Conservation (phyloP, 768 basidiomycete genomes). For the Mycena amicta region DNA sequence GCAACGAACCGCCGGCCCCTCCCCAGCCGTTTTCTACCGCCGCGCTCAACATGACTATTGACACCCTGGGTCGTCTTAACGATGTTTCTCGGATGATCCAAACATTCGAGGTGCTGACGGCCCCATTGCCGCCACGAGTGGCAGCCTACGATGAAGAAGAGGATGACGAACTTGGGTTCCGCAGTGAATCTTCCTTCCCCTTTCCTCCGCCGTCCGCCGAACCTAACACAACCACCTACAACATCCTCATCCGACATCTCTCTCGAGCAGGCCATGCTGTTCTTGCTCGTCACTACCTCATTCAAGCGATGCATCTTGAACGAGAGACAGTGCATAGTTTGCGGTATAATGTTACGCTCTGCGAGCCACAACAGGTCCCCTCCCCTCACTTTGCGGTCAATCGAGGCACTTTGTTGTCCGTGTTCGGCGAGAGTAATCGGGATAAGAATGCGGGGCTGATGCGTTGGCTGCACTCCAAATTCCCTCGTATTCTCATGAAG, state of each 20-base stretch:
- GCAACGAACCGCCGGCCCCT: conserved; percentile 18
- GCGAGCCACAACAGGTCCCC: conserved; percentile 30
- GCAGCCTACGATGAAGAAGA: conserved; percentile 64
- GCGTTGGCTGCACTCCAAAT: conserved; percentile 57
- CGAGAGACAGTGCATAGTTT: conserved; percentile 34
- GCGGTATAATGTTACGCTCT: conserved; percentile 34
- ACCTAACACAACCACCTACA: conserved; percentile 72
- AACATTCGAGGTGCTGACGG: conserved; percentile 78
- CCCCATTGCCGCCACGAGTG: conserved; percentile 59
- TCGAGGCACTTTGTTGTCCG: conserved; percentile 56
- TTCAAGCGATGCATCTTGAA: conserved; percentile 54
- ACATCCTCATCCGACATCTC: conserved; percentile 61
- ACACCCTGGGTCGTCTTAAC: conserved; percentile 63
- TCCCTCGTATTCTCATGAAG: conserved; percentile 45
- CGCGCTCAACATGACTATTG: conserved; percentile 74
- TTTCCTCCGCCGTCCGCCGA: conserved; percentile 46
- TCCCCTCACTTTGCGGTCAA: conserved; percentile 61
- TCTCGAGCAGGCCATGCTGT: conserved; percentile 48
- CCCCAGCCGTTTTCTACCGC: conserved; percentile 59
- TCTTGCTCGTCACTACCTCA: conserved; percentile 68
- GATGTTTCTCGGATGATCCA: conserved; percentile 69
- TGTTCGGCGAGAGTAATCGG: conserved; percentile 60
- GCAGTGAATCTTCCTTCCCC: conserved; percentile 34
- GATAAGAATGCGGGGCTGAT: conserved; percentile 60
- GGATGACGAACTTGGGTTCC: conserved; percentile 61